These are phyloP conservation scores for Neostapfia colusana DNA, from an alignment of 176 grass and related monocot species.

Conservation along the genomic window DNA sequence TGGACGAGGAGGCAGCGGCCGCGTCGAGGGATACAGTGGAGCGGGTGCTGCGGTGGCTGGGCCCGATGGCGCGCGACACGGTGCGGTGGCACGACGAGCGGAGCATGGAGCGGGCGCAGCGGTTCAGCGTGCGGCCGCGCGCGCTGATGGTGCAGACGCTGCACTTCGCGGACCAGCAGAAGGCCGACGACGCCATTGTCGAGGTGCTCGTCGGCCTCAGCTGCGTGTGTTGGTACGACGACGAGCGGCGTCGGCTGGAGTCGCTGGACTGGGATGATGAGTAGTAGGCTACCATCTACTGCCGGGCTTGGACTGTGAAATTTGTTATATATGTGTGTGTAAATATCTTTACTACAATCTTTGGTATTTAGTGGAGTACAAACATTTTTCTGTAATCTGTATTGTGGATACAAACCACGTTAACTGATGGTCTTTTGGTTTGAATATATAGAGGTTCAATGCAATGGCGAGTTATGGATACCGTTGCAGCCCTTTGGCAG, in stretches of 20 bases:
- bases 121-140: conserved; percentile 60
- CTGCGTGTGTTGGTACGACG: conserved; percentile 71
- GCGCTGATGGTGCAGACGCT: conserved; percentile 70
- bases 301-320: no score
- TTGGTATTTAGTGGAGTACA: no score
- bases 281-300: not conserved
- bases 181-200: conserved; percentile 68
- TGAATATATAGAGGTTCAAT: no score
- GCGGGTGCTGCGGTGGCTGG: conserved; percentile 60
- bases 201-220: conserved; percentile 76
- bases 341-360: no score
- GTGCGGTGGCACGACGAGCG: conserved; percentile 77
- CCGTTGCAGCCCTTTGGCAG: no score
- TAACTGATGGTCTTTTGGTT: no score
- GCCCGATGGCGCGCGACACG: conserved; percentile 68
- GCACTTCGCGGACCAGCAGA: conserved; percentile 71
- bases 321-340: no score
- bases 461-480: no score
- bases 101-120: conserved; percentile 66
- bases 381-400: no score
- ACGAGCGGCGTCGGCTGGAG: conserved; percentile 31
- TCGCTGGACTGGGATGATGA: conserved; percentile 32
- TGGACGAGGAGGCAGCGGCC: conserved; percentile 44
- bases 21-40: conserved; percentile 48
- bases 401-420: no score